Conservation (phyloP, 208 protist species). For the Crithidia fasciculata region DNA sequence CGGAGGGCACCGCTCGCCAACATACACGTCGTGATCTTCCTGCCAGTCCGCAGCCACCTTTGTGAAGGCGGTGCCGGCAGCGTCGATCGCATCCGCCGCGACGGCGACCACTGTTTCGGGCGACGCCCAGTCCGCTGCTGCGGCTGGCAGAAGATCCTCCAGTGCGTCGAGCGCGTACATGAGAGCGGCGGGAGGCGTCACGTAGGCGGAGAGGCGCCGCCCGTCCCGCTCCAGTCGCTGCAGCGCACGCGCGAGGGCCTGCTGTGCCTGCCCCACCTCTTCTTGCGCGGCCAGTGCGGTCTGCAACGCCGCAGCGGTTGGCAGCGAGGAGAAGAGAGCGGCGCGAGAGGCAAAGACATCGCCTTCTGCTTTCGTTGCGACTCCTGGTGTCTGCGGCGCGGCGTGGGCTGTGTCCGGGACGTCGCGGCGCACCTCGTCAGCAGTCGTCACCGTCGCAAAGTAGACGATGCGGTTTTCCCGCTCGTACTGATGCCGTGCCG, state of each 20-base stretch:
- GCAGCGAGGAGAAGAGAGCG: constrained; percentile 28
- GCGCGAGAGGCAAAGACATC: constrained; percentile 21
- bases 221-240: constrained; percentile 28
- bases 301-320: constrained; percentile 27
- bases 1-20: constrained; percentile 6
- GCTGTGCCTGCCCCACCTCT: constrained; percentile 32
- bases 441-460: constrained; percentile 36
- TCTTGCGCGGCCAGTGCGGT: constrained; percentile 32
- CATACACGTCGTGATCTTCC: constrained; percentile 17
- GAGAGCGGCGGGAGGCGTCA: constrained; percentile 21
- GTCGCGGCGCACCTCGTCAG: constrained; percentile 51
- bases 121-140: constrained; percentile 2
- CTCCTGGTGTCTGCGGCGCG: too few species aligned
- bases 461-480: constrained; percentile 73
- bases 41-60: constrained; percentile 21
- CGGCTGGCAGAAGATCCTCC: constrained; percentile 14
- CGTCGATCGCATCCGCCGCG: constrained; percentile 4
- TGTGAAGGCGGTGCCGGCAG: constrained; percentile 16
- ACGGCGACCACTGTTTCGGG: not conserved
- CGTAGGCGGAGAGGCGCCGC: constrained; percentile 12
- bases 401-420: constrained; percentile 35
- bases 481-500: constrained; percentile 46
- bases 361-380: not conserved
- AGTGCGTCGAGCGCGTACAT: constrained; percentile 27
- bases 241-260: constrained; percentile 22